Percentiles rank a stretch among this genome's conserved stretches.
phyloP scores from a whole-genome alignment of 768 basidiomycete genomes.

The Erythrobasidium yunnanense region DNA sequence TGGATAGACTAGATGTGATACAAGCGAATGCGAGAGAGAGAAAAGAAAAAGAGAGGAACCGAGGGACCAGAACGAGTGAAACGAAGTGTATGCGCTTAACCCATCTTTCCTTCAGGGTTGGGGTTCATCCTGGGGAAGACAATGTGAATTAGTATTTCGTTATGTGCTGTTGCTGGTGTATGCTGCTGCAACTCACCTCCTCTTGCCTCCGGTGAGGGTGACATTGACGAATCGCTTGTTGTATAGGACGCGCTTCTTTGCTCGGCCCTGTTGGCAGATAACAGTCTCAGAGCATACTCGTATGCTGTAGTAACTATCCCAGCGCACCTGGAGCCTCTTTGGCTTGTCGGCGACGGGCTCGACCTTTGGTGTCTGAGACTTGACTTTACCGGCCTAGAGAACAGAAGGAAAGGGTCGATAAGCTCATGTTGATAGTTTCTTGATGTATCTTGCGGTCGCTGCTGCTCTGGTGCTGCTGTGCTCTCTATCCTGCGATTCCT shows the following conservation, averaged over 20 bases:
- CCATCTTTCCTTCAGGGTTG: conserved; percentile 21
- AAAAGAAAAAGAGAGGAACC: not conserved
- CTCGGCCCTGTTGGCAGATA: conserved; percentile 11
- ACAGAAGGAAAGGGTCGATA: not conserved
- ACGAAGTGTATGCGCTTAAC: conserved; percentile 4
- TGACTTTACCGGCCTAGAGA: conserved; percentile 24
- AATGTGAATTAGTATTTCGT: not conserved
- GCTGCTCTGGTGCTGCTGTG: too few species aligned
- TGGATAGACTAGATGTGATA: not conserved
- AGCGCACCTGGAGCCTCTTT: conserved; percentile 20
- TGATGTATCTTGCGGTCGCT: too few species aligned
- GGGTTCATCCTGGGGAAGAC: conserved; percentile 12
- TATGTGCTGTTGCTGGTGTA: not conserved
- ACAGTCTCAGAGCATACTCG: too few species aligned
- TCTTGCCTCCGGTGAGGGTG: conserved; percentile 9
- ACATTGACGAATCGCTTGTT: conserved; percentile 28
- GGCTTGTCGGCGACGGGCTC: conserved; percentile 23
- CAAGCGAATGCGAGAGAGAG: not conserved
- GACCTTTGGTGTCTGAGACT: conserved; percentile 27
- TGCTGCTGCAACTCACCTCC: not conserved
- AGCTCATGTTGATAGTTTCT: too few species aligned
- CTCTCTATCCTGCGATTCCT: too few species aligned
- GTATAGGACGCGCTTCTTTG: conserved; percentile 27
- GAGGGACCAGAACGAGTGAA: not conserved
- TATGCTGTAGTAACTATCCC: not conserved